phyloP scores from a whole-genome alignment of 257 asterid species.

The Cordia subcordata region DNA sequence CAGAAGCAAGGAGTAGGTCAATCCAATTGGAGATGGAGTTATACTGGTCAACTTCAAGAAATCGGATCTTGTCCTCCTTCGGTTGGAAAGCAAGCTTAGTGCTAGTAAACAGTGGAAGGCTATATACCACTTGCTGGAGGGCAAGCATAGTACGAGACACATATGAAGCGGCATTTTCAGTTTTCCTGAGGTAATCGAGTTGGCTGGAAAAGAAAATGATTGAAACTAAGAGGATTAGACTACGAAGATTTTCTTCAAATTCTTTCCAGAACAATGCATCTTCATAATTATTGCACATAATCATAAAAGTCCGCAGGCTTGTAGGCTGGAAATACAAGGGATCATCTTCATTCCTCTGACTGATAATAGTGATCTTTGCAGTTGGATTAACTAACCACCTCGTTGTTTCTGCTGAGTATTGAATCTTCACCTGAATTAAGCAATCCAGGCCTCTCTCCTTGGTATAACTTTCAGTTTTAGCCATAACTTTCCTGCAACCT shows the following conservation, averaged over 20 bases:
- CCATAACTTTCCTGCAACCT: constrained; percentile 15
- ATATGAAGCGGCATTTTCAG: constrained; percentile 3
- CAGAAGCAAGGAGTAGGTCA: constrained; percentile 4
- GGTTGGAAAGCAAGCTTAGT: constrained; percentile 6
- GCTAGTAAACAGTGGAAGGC: constrained; percentile 4
- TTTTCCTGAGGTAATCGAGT: constrained; percentile 10
- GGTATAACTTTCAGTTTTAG: not conserved
- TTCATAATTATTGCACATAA: not conserved
- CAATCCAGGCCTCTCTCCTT: constrained; percentile 14
- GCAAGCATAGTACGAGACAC: constrained; percentile 7
- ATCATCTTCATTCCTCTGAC: constrained; percentile 14
- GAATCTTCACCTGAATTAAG: constrained; percentile 13
- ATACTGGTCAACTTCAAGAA: not conserved
- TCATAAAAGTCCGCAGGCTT: constrained; percentile 7
- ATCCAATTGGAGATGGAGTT: not conserved
- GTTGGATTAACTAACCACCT: constrained; percentile 19
- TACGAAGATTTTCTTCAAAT: constrained; percentile 6
- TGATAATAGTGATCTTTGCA: constrained; percentile 11
- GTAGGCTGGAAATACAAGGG: constrained; percentile 8
- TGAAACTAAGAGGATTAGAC: constrained; percentile 1
- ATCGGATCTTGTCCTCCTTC: not conserved
- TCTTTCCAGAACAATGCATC: constrained; percentile 10
- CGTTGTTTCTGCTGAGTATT: not conserved
- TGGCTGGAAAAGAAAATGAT: constrained; percentile 10
- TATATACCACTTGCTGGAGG: constrained; percentile 3